phyloP scores from a whole-genome alignment of 2,329 filamentous ascomycete genomes.

The Leptodontidium sp. region DNA sequence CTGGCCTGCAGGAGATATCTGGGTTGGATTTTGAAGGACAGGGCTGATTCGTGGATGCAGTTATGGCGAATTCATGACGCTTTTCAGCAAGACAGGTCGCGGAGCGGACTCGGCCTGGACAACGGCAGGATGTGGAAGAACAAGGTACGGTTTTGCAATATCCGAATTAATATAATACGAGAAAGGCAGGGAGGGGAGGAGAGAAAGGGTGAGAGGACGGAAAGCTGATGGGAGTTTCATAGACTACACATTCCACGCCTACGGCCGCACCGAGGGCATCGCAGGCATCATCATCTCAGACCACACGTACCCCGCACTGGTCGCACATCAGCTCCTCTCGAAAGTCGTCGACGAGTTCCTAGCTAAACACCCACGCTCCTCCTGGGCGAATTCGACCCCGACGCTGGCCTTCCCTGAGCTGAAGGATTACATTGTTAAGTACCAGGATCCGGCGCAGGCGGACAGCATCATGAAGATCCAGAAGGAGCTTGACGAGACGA shows the following conservation, averaged over 20 bases:
- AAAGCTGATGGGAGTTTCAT: background rate
- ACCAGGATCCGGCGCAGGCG: slow-evolving; percentile 78
- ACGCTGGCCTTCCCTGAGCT: slow-evolving; percentile 74
- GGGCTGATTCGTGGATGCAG: slow-evolving; percentile 38
- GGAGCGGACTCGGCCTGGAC: slow-evolving; percentile 81
- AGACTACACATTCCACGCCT: slow-evolving; percentile 81
- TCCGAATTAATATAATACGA: background rate
- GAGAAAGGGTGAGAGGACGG: too few species aligned
- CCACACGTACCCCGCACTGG: slow-evolving; percentile 77
- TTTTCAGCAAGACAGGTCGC: slow-evolving; percentile 90
- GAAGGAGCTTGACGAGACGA: slow-evolving; percentile 95
- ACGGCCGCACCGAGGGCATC: slow-evolving; percentile 77
- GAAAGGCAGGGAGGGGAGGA: background rate
- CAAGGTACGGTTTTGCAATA: slow-evolving; percentile 60
- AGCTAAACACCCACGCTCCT: slow-evolving; percentile 73
- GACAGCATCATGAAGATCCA: slow-evolving; percentile 97
- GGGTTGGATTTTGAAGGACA: background rate
- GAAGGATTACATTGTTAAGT: slow-evolving; percentile 76
- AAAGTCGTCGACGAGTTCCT: slow-evolving; percentile 92
- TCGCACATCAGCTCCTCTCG: slow-evolving; percentile 85
- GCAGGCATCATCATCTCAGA: slow-evolving; percentile 81
- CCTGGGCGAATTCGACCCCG: slow-evolving; percentile 66
- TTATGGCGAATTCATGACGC: slow-evolving; percentile 75
- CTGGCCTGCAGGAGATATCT: background rate
- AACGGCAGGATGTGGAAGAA: slow-evolving; percentile 86